Evolutionary conservation across 495 filamentous ascomycete genomes (phyloP), one percentile per base, ranked within the genome.

Genomic region (Aspergillus olivimuriae): DNA sequence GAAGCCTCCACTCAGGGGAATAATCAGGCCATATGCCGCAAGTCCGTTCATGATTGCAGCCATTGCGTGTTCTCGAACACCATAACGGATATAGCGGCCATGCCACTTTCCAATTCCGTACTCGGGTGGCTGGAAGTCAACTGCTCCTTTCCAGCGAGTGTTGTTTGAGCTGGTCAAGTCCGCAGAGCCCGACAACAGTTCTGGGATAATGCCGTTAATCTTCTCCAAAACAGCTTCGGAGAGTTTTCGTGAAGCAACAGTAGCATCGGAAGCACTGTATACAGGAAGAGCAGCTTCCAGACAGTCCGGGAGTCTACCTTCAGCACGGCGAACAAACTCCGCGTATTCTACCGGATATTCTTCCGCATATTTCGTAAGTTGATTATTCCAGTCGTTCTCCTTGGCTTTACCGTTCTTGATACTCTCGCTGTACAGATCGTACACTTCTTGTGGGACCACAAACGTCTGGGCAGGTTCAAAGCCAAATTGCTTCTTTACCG

Each of bases 61-160:
- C 73, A 76, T 76, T 21, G 72, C 72, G 48, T 76, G 72, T 44
- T 77, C 73, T 18, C 71, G 57, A 14, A 77, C 67, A 18, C 73
- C 73, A 36, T 64, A 73, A 46, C 67, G 72, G 22, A 77, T 65
- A 47, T 73, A 74, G 6, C 72, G 60, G 17, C 71, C 69, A 14
- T 63, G 2, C 15, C 15, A 36, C 2, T 36, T n/a, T n/a, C n/a
- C n/a, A n/a, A n/a, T n/a, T n/a, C n/a, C n/a, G n/a, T n/a, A n/a
- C n/a, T n/a, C n/a, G n/a, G n/a, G n/a, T n/a, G n/a, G n/a, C n/a
- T n/a, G n/a, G n/a, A n/a, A n/a, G n/a, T n/a, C n/a, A n/a, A n/a
- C n/a, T n/a, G n/a, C n/a, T n/a, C n/a, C n/a, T n/a, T n/a, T n/a
- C n/a, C n/a, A n/a, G n/a, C n/a, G n/a, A n/a, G n/a, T 36, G 4